Evolutionary conservation across 495 filamentous ascomycete genomes (phyloP).

Genomic region (Hapsidospora chrysogenum): DNA sequence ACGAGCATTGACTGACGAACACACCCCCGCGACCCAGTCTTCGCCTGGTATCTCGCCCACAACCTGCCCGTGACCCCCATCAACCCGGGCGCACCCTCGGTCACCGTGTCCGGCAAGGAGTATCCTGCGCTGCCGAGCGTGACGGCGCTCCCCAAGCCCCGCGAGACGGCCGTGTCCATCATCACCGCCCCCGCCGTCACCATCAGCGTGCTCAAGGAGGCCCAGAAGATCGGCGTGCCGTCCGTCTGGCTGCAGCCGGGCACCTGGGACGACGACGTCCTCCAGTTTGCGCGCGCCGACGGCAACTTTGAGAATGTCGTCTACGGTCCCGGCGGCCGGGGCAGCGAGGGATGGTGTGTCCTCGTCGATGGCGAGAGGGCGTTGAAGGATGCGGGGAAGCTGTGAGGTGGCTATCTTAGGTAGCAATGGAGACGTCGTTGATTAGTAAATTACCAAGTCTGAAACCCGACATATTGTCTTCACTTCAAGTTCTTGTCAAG

Average conservation of each 20-base stretch:
- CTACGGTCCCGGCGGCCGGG: conserved; percentile 47
- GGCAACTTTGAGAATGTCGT: conserved; percentile 48
- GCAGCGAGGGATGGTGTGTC: conserved; percentile 77
- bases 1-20: not conserved
- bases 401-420: conserved; percentile 10
- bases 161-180: conserved; percentile 61
- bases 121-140: conserved; percentile 53
- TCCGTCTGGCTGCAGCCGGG: conserved; percentile 90
- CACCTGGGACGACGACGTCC: conserved; percentile 56
- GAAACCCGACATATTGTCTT: too few relatives aligned
- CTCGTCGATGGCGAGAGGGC: conserved; percentile 73
- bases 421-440: too few relatives aligned
- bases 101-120: conserved; percentile 29
- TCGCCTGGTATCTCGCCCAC: conserved; percentile 74
- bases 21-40: conserved; percentile 36
- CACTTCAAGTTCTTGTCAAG: too few relatives aligned
- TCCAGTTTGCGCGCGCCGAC: conserved; percentile 44
- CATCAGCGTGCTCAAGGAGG: conserved; percentile 52
- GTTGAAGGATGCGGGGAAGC: conserved; percentile 39
- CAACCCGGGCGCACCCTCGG: conserved; percentile 52
- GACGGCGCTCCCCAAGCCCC: conserved; percentile 40
- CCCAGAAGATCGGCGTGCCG: conserved; percentile 58
- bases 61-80: conserved; percentile 62
- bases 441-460: too few relatives aligned
- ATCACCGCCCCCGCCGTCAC: conserved; percentile 77